phyloP scores from a whole-genome alignment of 2,329 filamentous ascomycete genomes.

The Bipolaris sorokiniana region DNA sequence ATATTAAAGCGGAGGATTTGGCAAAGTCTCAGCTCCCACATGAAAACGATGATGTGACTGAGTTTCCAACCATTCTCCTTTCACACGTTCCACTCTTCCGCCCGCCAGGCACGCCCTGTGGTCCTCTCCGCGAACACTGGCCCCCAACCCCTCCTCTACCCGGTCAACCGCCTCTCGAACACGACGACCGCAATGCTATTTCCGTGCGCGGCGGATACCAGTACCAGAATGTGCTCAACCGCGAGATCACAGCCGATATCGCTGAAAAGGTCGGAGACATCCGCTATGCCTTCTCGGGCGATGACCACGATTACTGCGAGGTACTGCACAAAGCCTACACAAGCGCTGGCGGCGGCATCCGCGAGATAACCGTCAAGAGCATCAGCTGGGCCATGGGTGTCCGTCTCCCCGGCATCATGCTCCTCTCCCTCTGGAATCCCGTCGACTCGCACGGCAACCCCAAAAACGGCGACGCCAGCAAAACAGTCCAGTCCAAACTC shows the following conservation, averaged over 20 bases:
- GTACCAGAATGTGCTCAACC: slow-evolving; percentile 91
- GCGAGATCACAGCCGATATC: slow-evolving; percentile 75
- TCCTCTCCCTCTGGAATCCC: slow-evolving; percentile 92
- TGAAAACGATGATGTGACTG: slow-evolving; percentile 55
- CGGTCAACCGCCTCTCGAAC: slow-evolving; percentile 61
- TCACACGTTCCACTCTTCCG: slow-evolving; percentile 92
- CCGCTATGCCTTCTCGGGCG: slow-evolving; percentile 86
- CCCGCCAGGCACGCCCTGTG: slow-evolving; percentile 81
- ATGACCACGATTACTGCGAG: slow-evolving; percentile 98
- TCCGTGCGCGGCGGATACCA: slow-evolving; percentile 82
- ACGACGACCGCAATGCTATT: slow-evolving; percentile 79
- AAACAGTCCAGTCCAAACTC: slow-evolving; percentile 83
- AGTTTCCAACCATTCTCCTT: slow-evolving; percentile 86
- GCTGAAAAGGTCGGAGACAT: slow-evolving; percentile 81
- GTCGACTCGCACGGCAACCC: slow-evolving; percentile 63
- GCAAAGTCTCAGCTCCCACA: slow-evolving; percentile 39
- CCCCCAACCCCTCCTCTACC: slow-evolving; percentile 70
- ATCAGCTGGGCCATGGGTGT: slow-evolving; percentile 98
- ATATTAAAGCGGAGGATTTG: slow-evolving; percentile 62
- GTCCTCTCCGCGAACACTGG: slow-evolving; percentile 82
- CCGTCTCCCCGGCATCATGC: slow-evolving; percentile 80
- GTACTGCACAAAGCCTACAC: slow-evolving; percentile 74
- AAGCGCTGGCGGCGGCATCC: slow-evolving; percentile 62
- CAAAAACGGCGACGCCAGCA: slow-evolving; percentile 47
- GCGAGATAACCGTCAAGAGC: slow-evolving; percentile 93